Evolutionary conservation across 345 rosid genomes (phyloP).

Genomic region (Hirschfeldia incana): DNA sequence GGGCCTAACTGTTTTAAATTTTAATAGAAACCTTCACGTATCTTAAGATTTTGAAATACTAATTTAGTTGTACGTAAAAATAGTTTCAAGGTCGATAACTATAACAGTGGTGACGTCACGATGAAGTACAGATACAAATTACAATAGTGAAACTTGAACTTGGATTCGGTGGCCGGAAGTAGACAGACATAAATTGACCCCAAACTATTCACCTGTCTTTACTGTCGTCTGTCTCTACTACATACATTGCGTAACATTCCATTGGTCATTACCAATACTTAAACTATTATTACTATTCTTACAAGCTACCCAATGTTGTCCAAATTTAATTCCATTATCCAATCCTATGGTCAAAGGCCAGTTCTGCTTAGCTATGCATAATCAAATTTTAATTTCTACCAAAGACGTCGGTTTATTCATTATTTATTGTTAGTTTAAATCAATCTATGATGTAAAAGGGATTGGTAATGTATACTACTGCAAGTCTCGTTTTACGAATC

Average conservation of each 20-base stretch:
- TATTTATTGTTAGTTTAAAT: too few relatives aligned
- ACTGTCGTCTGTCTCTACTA: constrained; percentile 34
- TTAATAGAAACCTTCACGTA: too few relatives aligned
- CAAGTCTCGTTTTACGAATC: background rate
- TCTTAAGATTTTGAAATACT: too few relatives aligned
- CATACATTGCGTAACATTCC: constrained; percentile 34
- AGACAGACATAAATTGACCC: constrained; percentile 34
- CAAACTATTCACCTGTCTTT: constrained; percentile 24
- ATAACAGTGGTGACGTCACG: constrained; percentile 17
- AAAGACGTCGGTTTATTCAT: too few relatives aligned
- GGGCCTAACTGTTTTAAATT: too few relatives aligned
- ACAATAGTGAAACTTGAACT: constrained; percentile 11
- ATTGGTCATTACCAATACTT: background rate
- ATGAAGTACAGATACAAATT: background rate
- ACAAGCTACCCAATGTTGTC: background rate
- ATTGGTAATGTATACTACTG: too few relatives aligned
- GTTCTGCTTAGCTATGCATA: constrained; percentile 20
- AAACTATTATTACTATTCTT: constrained; percentile 3
- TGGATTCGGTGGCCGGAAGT: constrained; percentile 41
- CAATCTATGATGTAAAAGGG: too few relatives aligned
- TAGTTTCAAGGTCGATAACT: background rate
- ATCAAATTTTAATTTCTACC: background rate
- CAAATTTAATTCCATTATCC: background rate
- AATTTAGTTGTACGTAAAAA: background rate
- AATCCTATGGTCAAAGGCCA: too few relatives aligned